Evolutionary conservation across 257 asterid genomes (phyloP), one percentile per base, ranked within the genome.

Genomic region (Capsicum rhomboideum): DNA sequence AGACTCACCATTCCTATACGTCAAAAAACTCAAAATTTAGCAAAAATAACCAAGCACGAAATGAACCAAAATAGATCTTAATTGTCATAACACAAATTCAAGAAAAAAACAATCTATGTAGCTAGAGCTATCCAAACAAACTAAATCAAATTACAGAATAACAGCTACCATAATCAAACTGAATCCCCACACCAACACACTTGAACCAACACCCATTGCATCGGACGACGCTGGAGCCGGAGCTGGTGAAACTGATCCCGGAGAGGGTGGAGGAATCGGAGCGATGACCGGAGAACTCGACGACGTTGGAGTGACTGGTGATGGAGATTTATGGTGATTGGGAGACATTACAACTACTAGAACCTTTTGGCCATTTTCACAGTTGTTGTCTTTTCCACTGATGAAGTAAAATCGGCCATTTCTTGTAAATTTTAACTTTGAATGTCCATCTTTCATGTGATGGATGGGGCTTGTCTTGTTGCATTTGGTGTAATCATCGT

Each of bases 361-460:
- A 79, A 94, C 34, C 85, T 91, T 93, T 82, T 94, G 95, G 18
- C 96, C 98, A 20, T 78, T 87, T n/a, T 85, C 87, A 52, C 98
- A 94, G 46, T 63, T 80, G 4, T 89, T 16, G 31, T 85, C 86
- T 55, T 88, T 85, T 10, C 98, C 94, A 29, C 86, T 85, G 85
- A 94, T 93, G 87, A 94, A 93, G 69, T 84, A 92, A 82, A 94
- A 92, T 0, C 89, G 88, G 10, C 98, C 97, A 0, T 94, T 77
- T 1, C 93, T 88, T 8, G 91, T 78, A 17, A 93, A 89, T 49
- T 59, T 86, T 90, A 93, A 85, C 34, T 55, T 23, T 0, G 98
- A 91, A 13, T 83, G 63, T 1, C 96, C 94, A 56, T 86, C 94
- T 14, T 85, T 91, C 11, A 93, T 34, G 28, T 61, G 85, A 13